Evolutionary conservation across 371 early-diverging fungal species (phyloP).

Genomic region (Mucor lusitanicus): DNA sequence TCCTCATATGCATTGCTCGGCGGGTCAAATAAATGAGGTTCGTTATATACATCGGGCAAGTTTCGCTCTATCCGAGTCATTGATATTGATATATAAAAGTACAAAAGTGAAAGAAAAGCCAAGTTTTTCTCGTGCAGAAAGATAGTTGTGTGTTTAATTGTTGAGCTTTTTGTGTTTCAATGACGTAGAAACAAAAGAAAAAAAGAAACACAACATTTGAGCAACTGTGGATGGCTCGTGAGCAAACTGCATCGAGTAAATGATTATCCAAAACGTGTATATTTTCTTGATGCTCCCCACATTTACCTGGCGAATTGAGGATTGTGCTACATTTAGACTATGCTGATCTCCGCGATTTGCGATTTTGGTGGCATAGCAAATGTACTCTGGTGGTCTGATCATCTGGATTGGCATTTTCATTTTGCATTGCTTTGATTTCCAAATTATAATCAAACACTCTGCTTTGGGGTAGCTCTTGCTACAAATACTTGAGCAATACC

Average conservation of each 20-base stretch:
- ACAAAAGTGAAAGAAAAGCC: neutral
- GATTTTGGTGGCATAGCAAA: neutral
- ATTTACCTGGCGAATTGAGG: neutral
- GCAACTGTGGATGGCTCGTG: neutral
- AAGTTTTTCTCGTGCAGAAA: neutral
- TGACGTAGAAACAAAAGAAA: neutral
- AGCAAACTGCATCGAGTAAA: neutral
- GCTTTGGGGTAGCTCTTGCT: neutral
- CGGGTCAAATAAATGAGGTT: conserved; percentile 11
- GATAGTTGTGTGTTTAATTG: neutral
- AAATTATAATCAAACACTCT: neutral
- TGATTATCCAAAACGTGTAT: neutral
- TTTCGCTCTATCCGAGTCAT: neutral
- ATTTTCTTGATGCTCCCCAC: neutral
- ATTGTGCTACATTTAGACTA: neutral
- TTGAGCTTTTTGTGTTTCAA: neutral
- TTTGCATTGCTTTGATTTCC: neutral
- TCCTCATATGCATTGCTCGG: neutral
- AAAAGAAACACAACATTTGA: neutral
- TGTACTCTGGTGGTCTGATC: neutral
- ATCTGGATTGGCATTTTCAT: neutral
- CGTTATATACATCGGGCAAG: conserved; percentile 8
- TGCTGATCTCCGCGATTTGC: neutral
- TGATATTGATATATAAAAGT: neutral
- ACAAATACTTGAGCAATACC: neutral